Evolutionary conservation across 352 stramenopile genomes (phyloP).

Genomic region (Globisporangium splendens): DNA sequence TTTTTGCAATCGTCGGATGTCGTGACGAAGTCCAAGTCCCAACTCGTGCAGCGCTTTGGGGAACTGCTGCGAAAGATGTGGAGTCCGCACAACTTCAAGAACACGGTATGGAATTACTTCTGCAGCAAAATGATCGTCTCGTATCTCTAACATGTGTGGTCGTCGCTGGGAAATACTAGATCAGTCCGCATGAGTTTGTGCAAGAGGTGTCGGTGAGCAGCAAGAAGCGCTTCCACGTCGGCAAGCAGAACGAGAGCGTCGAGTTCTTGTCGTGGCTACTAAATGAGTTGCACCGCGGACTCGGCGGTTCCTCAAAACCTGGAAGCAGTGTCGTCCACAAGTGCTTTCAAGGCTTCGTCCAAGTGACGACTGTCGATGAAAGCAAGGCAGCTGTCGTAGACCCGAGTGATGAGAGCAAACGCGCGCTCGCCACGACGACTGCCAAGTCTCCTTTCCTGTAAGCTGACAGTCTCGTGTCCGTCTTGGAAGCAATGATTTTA

Average conservation of each 20-base stretch:
- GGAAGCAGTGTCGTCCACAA: constrained; percentile 94
- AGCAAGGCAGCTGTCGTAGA: constrained; percentile 26
- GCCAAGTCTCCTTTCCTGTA: constrained; percentile 71
- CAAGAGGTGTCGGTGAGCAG: constrained; percentile 93
- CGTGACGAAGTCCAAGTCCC: constrained; percentile 63
- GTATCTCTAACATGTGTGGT: too few relatives aligned
- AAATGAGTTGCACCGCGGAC: constrained; percentile 90
- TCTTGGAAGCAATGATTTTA: background rate
- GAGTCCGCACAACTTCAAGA: constrained; percentile 98
- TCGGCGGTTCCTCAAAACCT: constrained; percentile 80
- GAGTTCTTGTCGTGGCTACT: constrained; percentile 97
- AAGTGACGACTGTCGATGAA: constrained; percentile 87
- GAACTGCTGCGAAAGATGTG: constrained; percentile 98
- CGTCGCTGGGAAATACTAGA: constrained; percentile 28
- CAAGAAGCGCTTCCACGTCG: constrained; percentile 96
- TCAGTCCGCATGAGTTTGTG: constrained; percentile 95
- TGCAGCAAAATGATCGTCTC: too few relatives aligned
- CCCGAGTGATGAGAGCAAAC: constrained; percentile 25
- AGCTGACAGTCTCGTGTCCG: background rate
- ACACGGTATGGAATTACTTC: constrained; percentile 59
- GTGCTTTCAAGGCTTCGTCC: constrained; percentile 95
- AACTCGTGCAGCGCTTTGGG: constrained; percentile 91
- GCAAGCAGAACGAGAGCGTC: constrained; percentile 91
- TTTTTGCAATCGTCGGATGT: constrained; percentile 81
- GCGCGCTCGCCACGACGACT: constrained; percentile 25